Conservation (phyloP, 106 monocot species). For the Hemerocallis citrina region DNA sequence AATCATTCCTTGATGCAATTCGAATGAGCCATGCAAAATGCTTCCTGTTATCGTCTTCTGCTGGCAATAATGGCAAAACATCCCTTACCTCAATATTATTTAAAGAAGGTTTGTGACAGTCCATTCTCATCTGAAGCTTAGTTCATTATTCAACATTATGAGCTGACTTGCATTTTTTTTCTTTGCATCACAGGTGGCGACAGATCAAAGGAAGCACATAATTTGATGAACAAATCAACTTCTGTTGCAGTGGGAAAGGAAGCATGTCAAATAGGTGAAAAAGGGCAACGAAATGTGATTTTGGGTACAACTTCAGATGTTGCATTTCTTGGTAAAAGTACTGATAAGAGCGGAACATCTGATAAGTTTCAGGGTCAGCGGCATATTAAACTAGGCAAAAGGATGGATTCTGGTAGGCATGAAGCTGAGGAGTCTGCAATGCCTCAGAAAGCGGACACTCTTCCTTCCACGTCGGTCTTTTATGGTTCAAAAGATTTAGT, state of each 20-base stretch:
- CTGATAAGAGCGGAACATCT: too few species aligned
- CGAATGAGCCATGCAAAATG: not conserved
- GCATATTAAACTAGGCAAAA: not conserved
- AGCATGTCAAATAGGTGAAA: not conserved
- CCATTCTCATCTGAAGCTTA: not conserved
- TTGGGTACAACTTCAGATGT: not conserved
- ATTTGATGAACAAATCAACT: slow-evolving; percentile 1
- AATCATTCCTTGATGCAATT: slow-evolving; percentile 2
- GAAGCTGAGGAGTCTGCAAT: not conserved
- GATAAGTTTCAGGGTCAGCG: not conserved
- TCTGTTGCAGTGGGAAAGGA: not conserved
- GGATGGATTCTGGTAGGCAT: not conserved
- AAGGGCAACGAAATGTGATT: not conserved
- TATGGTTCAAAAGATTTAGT: not conserved
- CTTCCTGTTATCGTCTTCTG: not conserved
- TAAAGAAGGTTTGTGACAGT: slow-evolving; percentile 14
- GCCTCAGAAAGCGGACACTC: slow-evolving; percentile 4
- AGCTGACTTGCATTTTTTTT: not conserved
- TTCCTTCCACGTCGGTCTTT: slow-evolving; percentile 7
- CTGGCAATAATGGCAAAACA: slow-evolving; percentile 10
- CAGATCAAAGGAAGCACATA: slow-evolving; percentile 1
- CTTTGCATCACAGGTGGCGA: slow-evolving; percentile 10
- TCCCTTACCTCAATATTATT: not conserved
- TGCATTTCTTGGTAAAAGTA: not conserved
- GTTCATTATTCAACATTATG: not conserved